Evolutionary conservation across 2,329 filamentous ascomycete genomes (phyloP).

Genomic region (Mollisia scopiformis): DNA sequence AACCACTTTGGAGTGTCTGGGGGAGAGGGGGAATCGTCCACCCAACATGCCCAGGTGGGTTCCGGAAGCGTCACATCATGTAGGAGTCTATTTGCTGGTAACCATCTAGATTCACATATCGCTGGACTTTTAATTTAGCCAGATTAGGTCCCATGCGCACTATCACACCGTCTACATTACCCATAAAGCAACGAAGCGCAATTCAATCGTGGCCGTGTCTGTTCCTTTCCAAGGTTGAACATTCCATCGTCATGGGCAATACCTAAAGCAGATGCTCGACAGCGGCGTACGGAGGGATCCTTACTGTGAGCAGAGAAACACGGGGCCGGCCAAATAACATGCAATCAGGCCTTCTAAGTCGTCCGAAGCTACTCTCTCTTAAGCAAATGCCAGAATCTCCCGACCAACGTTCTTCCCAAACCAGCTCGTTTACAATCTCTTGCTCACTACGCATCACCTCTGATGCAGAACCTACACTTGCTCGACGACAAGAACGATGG

Average conservation of each 20-base stretch:
- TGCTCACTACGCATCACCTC: neutral
- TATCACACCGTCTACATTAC: conserved; percentile 27
- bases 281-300: conserved; percentile 22
- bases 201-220: conserved; percentile 12
- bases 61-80: conserved; percentile 27
- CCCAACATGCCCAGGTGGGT: conserved; percentile 9
- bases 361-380: conserved; percentile 3
- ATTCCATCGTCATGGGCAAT: conserved; percentile 29
- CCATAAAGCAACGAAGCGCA: conserved; percentile 24
- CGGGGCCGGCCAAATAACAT: conserved; percentile 7
- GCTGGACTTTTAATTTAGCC: conserved; percentile 28
- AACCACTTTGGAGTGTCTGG: conserved; percentile 1
- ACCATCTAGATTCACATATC: conserved; percentile 22
- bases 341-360: conserved; percentile 4
- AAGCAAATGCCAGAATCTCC: neutral
- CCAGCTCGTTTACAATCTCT: neutral
- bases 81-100: conserved; percentile 26
- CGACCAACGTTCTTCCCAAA: neutral
- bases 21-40: conserved; percentile 20
- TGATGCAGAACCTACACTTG: conserved; percentile 8
- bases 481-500: conserved; percentile 32
- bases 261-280: conserved; percentile 25
- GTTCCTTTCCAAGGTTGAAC: conserved; percentile 21
- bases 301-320: conserved; percentile 10
- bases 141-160: conserved; percentile 32